phyloP scores from a whole-genome alignment of 1,284 basidiomycete genomes.

The Cryptococcus sp. region DNA sequence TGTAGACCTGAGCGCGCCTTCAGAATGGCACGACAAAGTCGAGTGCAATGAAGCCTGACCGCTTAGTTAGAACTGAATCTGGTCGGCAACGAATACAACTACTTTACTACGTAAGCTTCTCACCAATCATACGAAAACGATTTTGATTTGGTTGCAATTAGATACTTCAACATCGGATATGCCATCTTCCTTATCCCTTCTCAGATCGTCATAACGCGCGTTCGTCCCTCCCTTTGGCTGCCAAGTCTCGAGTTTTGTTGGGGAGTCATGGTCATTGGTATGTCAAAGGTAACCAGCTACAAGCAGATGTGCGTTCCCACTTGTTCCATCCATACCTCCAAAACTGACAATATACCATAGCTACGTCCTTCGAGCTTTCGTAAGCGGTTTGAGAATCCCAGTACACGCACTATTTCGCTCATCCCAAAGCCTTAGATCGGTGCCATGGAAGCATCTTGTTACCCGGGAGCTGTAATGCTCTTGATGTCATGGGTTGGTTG shows the following conservation, averaged over 20 bases:
- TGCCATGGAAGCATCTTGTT: constrained; percentile 33
- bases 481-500: constrained; percentile 29
- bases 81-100: constrained; percentile 68
- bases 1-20: too few species aligned
- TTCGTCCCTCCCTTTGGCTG: constrained; percentile 31
- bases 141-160: not conserved
- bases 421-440: constrained; percentile 19
- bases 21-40: not conserved
- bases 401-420: constrained; percentile 12
- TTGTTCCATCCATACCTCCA: not conserved
- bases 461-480: constrained; percentile 35
- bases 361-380: constrained; percentile 22
- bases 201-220: constrained; percentile 39
- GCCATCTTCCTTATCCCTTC: constrained; percentile 41
- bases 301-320: constrained; percentile 30
- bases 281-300: constrained; percentile 24
- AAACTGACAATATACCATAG: constrained; percentile 4
- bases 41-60: not conserved
- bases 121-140: constrained; percentile 4
- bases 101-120: constrained; percentile 39
- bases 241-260: constrained; percentile 33
- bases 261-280: constrained; percentile 34
- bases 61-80: constrained; percentile 60
- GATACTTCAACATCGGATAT: constrained; percentile 22
- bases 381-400: not conserved